Conservation (phyloP, 495 filamentous ascomycete species). For the Annulohypoxylon nitens region DNA sequence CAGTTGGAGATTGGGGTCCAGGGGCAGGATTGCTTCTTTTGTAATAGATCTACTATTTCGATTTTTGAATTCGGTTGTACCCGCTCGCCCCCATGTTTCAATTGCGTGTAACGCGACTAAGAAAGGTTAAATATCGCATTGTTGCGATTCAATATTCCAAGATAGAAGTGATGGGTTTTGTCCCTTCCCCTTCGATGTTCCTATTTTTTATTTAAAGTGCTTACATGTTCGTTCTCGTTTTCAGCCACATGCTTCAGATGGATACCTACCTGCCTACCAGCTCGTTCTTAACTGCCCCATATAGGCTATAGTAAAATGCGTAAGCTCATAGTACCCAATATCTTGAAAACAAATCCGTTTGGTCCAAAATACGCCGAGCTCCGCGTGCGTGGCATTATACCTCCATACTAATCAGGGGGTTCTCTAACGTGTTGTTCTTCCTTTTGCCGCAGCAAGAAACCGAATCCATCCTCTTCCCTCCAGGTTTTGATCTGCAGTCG, state of each 20-base stretch:
- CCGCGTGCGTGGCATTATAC: slow-evolving; percentile 9
- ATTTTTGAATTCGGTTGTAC: neutral
- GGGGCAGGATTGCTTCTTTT: neutral
- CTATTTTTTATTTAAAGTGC: slow-evolving; percentile 2
- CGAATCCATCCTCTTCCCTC: neutral
- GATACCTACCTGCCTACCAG: neutral
- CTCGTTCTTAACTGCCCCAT: neutral
- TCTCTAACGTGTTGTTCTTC: slow-evolving; percentile 1
- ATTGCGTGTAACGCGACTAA: slow-evolving; percentile 5
- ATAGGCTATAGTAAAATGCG: slow-evolving; percentile 8
- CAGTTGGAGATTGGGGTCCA: slow-evolving; percentile 1
- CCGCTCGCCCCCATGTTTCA: slow-evolving; percentile 3
- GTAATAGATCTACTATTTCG: neutral
- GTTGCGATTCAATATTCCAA: neutral
- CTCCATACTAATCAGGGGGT: slow-evolving; percentile 10
- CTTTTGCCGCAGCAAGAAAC: slow-evolving; percentile 1
- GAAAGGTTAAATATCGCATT: neutral
- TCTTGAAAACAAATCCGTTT: neutral
- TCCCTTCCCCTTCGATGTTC: neutral
- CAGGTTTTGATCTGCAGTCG: slow-evolving; percentile 4
- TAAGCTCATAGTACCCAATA: neutral
- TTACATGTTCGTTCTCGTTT: neutral
- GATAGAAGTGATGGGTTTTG: neutral
- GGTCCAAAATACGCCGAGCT: slow-evolving; percentile 5
- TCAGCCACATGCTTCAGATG: neutral